Percentiles rank a stretch among this genome's conserved stretches.
phyloP scores from a whole-genome alignment of 2,329 filamentous ascomycete species.

The Fusarium hostae region DNA sequence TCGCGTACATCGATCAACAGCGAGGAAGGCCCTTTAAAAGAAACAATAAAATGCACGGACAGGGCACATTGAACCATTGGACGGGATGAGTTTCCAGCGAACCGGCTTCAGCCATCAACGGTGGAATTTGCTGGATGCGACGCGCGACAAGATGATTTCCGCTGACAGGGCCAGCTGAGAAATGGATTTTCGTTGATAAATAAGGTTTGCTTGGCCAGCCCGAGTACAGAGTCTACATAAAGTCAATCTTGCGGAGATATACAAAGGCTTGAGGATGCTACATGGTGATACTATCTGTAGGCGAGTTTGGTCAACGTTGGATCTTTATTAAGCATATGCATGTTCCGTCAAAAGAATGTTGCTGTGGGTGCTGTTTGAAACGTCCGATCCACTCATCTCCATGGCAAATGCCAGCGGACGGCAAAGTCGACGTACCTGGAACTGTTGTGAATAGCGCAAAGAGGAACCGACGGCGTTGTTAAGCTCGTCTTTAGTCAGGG shows the following conservation, averaged over 20 bases:
- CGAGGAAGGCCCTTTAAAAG: background rate
- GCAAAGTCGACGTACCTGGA: conserved; percentile 9
- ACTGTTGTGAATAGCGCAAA: conserved; percentile 15
- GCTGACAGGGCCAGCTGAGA: conserved; percentile 15
- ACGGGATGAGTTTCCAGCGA: background rate
- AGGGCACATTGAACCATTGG: background rate
- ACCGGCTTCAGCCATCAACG: background rate
- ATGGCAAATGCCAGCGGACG: background rate
- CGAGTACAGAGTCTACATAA: background rate
- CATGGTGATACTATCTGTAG: background rate
- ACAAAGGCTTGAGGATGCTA: background rate
- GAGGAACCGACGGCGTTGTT: background rate
- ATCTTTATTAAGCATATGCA: background rate
- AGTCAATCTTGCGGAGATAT: conserved; percentile 3
- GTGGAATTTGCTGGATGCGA: background rate
- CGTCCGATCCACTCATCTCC: conserved; percentile 14
- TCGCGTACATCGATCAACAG: conserved; percentile 28
- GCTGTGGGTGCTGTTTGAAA: conserved; percentile 12
- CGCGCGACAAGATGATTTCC: conserved; percentile 14
- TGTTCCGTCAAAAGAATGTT: background rate
- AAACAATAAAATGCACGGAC: conserved; percentile 21
- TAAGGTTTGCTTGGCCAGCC: conserved; percentile 6
- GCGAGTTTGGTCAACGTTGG: background rate
- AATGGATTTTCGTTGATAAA: background rate
- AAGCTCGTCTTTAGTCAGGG: conserved; percentile 21